These are phyloP conservation scores for Halenospora varia DNA, from an alignment of 495 filamentous ascomycete species.

Conservation along the genomic window DNA sequence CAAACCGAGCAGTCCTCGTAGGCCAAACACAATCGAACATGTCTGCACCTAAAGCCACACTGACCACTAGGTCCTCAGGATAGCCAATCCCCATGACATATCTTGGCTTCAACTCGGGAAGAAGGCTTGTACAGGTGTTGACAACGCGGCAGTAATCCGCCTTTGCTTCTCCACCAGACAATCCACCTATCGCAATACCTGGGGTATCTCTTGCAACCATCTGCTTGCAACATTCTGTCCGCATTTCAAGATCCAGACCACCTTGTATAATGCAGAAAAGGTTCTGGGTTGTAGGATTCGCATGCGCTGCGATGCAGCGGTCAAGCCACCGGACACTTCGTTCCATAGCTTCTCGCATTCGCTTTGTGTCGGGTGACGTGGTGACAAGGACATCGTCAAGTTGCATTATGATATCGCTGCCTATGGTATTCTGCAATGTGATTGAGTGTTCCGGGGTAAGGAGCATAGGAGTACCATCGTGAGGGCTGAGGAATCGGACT, in stretches of 20 bases:
- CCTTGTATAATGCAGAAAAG: constrained; percentile 99
- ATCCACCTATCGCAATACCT: constrained; percentile 92
- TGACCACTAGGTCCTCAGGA: constrained; percentile 90
- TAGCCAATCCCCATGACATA: constrained; percentile 99
- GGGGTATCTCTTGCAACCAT: constrained; percentile 93
- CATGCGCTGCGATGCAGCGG: constrained; percentile 88
- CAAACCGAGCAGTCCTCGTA: constrained; percentile 91
- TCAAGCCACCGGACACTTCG: constrained; percentile 98
- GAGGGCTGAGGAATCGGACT: constrained; percentile 88
- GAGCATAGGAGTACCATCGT: constrained; percentile 95
- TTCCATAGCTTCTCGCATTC: constrained; percentile 94
- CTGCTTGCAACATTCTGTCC: constrained; percentile 75
- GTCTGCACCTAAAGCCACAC: constrained; percentile 87
- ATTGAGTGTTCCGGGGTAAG: constrained; percentile 98
- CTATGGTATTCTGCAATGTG: constrained; percentile 92
- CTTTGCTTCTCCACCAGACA: constrained; percentile 76
- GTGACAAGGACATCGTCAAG: constrained; percentile 96
- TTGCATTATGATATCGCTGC: constrained; percentile 99
- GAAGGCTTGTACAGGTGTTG: constrained; percentile 73
- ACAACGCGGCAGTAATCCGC: constrained; percentile 62
- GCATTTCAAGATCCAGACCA: constrained; percentile 85
- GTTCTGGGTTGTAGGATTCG: constrained; percentile 77
- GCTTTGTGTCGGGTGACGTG: constrained; percentile 77
- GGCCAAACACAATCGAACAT: constrained; percentile 99
- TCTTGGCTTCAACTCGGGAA: constrained; percentile 87